Conservation (phyloP, 2,329 filamentous ascomycete genomes). For the Thelonectria discophora region DNA sequence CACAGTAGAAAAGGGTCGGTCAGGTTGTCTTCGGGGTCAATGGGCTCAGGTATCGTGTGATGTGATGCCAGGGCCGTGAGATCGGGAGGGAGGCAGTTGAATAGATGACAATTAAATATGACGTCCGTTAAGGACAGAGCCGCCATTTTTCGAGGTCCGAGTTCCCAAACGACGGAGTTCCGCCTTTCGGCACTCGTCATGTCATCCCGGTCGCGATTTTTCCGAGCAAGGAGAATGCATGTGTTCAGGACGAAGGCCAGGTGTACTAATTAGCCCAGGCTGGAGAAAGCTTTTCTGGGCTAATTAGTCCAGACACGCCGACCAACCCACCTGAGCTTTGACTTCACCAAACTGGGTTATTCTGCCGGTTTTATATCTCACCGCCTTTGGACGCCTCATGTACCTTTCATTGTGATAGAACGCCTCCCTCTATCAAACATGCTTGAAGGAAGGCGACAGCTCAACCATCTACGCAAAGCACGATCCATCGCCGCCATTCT, state of each 20-base stretch:
- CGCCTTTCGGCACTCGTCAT: constrained; percentile 1
- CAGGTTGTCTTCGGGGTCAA: constrained; percentile 10
- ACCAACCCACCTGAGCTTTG: too few species aligned
- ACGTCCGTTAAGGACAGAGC: constrained; percentile 3
- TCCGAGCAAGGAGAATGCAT: neutral
- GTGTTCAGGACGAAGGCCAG: neutral
- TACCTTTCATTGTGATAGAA: constrained; percentile 8
- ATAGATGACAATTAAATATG: constrained; percentile 2
- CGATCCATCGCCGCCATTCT: constrained; percentile 3
- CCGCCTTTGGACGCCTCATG: constrained; percentile 34
- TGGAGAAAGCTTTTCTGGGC: neutral
- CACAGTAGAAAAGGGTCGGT: neutral
- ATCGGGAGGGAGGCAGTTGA: neutral
- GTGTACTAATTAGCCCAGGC: neutral
- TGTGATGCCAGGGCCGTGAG: constrained; percentile 7
- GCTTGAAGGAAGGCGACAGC: constrained; percentile 8
- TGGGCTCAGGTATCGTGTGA: constrained; percentile 20
- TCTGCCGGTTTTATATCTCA: constrained; percentile 37
- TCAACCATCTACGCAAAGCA: neutral
- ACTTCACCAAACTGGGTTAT: constrained; percentile 18
- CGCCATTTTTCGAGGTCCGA: neutral
- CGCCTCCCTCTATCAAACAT: neutral
- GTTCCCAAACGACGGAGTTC: neutral
- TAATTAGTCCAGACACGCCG: neutral
- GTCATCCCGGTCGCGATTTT: neutral